Evolutionary conservation across 2,329 filamentous ascomycete genomes (phyloP), one percentile per base, ranked within the genome.

Genomic region (Penicillium sp.): DNA sequence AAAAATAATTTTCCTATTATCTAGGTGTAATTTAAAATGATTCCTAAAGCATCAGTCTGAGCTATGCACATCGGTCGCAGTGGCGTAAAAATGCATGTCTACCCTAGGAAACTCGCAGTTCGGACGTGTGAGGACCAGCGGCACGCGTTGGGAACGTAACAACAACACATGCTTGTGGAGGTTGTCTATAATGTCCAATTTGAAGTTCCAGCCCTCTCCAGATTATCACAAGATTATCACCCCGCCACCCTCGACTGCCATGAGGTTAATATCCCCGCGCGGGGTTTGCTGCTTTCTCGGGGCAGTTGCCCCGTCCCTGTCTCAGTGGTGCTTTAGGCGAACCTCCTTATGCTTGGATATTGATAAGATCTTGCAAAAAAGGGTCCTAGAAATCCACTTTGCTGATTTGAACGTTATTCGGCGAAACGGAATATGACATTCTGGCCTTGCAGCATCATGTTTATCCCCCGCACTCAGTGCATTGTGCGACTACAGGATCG

Each of bases 271-370:
- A 26, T 15, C 26, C 39, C 39, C 39, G 26, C 39, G 24, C 24
- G 24, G 26, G 24, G 15, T 13, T 3, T 24, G 15, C 18, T 17
- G 15, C 15, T 18, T 26, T 18, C 18, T 53, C 48, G 55, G 46
- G 36, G 32, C 44, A 57, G 41, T 53, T 59, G 41, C 55, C 58
- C 41, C 50, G 41, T 21, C 9, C 10, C n/a, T 7, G 10, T 9
- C 32, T 9, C 24, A n/a, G 3, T 7, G 2, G 9, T 29, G n/a
- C n/a, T 17, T 3, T 8, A 24, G 12, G 12, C 17, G 26, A 20
- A 13, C 24, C 15, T 18, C 7, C 20, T 26, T 13, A 3, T 9
- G 7, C 18, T 10, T 29, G n/a, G n/a, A 18, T 42, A 2, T 18
- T 42, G 9, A 12, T n/a, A 29, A 15, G 2, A 15, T 24, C 2